These are phyloP conservation scores for Quercus glauca DNA, from an alignment of 306 rosid species.

Conservation along the genomic window DNA sequence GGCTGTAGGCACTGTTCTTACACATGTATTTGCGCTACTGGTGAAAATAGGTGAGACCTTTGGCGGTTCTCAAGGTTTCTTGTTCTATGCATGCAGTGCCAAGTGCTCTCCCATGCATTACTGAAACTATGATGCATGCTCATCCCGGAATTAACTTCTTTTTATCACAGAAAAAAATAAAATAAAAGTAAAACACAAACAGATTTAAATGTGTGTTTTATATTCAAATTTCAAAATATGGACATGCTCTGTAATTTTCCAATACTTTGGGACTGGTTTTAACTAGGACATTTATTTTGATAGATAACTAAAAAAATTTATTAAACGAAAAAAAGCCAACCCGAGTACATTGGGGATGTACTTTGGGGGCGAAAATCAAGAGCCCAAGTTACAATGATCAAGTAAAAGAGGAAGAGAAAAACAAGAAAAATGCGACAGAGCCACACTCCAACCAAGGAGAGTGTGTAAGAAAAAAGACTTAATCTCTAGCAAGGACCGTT, in stretches of 20 bases:
- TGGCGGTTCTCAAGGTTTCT: neutral
- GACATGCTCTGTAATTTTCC: neutral
- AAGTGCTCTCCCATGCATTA: neutral
- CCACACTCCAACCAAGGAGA: too few species aligned
- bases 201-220: neutral
- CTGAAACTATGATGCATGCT: neutral
- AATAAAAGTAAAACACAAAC: neutral
- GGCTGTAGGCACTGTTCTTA: constrained; percentile 96
- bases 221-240: neutral
- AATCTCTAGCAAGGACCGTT: too few species aligned
- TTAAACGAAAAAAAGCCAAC: too few species aligned
- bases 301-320: too few species aligned
- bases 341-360: too few species aligned
- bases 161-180: neutral
- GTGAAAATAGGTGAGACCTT: constrained; percentile 61
- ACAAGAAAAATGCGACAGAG: too few species aligned
- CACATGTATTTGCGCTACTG: constrained; percentile 95
- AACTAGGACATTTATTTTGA: neutral
- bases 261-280: neutral
- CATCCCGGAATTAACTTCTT: constrained; percentile 7
- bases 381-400: too few species aligned
- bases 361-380: too few species aligned
- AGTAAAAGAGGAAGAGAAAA: too few species aligned
- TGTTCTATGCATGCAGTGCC: constrained; percentile 3
- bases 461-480: too few species aligned